Percentiles rank a stretch among this genome's conserved stretches.
Evolutionary conservation across 306 rosid genomes (phyloP).

Genomic region (Corylus heterophylla): DNA sequence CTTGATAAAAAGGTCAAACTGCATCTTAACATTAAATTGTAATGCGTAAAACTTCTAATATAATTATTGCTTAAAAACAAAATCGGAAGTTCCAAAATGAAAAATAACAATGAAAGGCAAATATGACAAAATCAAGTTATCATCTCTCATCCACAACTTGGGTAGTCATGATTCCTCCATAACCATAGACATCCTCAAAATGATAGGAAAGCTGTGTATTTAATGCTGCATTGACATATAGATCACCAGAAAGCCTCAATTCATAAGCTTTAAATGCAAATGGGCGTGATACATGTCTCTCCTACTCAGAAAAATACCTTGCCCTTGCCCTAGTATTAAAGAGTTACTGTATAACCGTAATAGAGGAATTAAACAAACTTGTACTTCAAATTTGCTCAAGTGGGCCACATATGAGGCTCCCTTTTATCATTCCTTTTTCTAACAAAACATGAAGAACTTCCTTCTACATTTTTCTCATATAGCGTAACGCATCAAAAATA

Average conservation of each 20-base stretch:
- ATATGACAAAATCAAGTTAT: neutral
- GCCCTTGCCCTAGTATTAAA: neutral
- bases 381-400: neutral
- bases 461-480: neutral
- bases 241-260: neutral
- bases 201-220: neutral
- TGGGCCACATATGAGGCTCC: neutral
- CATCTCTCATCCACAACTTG: conserved; percentile 4
- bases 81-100: neutral
- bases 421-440: neutral
- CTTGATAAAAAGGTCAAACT: neutral
- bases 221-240: neutral
- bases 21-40: neutral
- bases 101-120: neutral
- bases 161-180: neutral
- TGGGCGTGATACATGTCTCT: neutral
- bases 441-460: neutral
- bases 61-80: neutral
- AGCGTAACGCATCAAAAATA: neutral
- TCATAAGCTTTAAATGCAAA: neutral
- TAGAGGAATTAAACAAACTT: neutral
- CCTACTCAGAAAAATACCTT: neutral
- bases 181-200: neutral
- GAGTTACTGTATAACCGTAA: neutral
- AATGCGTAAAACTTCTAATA: neutral